Percentiles rank a stretch among this genome's conserved stretches.
Evolutionary conservation across 371 early-diverging fungal species (phyloP).

Genomic region (Lichtheimia ramosa): DNA sequence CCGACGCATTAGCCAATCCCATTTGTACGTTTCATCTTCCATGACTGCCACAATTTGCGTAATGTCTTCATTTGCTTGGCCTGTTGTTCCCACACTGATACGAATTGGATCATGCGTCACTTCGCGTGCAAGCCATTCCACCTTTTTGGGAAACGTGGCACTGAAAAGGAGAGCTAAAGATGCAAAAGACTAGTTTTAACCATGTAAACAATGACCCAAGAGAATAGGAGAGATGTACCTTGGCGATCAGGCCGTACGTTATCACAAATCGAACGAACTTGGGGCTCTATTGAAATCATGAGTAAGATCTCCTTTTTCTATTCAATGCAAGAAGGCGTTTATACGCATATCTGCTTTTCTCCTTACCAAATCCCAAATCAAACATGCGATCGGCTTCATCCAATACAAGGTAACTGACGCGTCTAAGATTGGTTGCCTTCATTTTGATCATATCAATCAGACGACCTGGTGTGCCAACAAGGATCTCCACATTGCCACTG

Average conservation of each 20-base stretch:
- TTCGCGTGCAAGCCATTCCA: constrained; percentile 89
- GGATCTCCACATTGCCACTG: constrained; percentile 80
- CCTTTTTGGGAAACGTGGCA: constrained; percentile 98
- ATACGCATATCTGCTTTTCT: constrained; percentile 1
- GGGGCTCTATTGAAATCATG: constrained; percentile 66
- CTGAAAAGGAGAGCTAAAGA: constrained; percentile 92
- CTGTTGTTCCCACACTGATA: constrained; percentile 74
- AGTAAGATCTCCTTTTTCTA: not conserved
- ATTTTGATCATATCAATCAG: constrained; percentile 94
- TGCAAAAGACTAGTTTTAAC: not conserved
- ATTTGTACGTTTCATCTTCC: constrained; percentile 63
- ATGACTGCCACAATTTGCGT: constrained; percentile 70
- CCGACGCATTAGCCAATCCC: constrained; percentile 62
- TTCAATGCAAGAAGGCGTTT: not conserved
- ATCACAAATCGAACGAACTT: constrained; percentile 93
- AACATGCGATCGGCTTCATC: constrained; percentile 97
- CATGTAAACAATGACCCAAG: not conserved
- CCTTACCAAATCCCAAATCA: constrained; percentile 92
- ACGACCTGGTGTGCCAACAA: constrained; percentile 95
- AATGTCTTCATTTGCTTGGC: constrained; percentile 78
- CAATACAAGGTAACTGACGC: constrained; percentile 91
- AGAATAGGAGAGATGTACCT: constrained; percentile 37
- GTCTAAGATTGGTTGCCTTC: constrained; percentile 82
- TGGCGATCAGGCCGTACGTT: constrained; percentile 80
- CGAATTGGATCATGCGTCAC: constrained; percentile 91